Evolutionary conservation across 768 basidiomycete species (phyloP).

Genomic region (Chalciporus piperatus): DNA sequence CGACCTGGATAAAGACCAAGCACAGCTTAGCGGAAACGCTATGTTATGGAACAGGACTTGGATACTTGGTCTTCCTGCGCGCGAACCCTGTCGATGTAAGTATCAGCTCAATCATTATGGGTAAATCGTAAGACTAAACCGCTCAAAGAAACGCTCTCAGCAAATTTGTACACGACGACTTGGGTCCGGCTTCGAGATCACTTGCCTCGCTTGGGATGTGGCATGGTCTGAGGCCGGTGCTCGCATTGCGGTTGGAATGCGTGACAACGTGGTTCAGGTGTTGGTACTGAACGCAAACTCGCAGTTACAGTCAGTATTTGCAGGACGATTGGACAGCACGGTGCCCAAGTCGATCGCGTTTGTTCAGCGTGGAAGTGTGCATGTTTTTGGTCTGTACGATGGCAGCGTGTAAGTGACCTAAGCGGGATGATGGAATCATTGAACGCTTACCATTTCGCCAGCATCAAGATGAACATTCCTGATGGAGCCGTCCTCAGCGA

Average conservation of each 20-base stretch:
- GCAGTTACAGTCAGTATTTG: slow-evolving; percentile 5
- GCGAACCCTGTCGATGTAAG: slow-evolving; percentile 8
- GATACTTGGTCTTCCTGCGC: slow-evolving; percentile 4
- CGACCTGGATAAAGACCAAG: slow-evolving; percentile 3
- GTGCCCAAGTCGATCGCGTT: slow-evolving; percentile 7
- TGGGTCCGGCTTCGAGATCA: slow-evolving; percentile 8
- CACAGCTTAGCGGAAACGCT: neutral
- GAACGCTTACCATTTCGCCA: neutral
- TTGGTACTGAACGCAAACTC: neutral
- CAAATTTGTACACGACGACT: slow-evolving; percentile 9
- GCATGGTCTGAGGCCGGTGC: neutral
- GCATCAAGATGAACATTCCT: slow-evolving; percentile 4
- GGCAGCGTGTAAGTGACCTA: neutral
- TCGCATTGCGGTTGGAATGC: slow-evolving; percentile 1
- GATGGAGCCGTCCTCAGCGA: slow-evolving; percentile 1
- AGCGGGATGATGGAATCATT: neutral
- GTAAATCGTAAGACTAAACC: neutral
- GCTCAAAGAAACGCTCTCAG: slow-evolving; percentile 5
- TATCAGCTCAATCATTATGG: neutral
- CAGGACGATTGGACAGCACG: neutral
- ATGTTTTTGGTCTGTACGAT: slow-evolving; percentile 9
- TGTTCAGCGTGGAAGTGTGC: neutral
- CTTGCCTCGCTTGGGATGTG: slow-evolving; percentile 2
- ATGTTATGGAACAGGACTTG: slow-evolving; percentile 6
- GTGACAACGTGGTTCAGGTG: slow-evolving; percentile 7